Conservation (phyloP, 257 asterid species). For the Solanum clarkiae region DNA sequence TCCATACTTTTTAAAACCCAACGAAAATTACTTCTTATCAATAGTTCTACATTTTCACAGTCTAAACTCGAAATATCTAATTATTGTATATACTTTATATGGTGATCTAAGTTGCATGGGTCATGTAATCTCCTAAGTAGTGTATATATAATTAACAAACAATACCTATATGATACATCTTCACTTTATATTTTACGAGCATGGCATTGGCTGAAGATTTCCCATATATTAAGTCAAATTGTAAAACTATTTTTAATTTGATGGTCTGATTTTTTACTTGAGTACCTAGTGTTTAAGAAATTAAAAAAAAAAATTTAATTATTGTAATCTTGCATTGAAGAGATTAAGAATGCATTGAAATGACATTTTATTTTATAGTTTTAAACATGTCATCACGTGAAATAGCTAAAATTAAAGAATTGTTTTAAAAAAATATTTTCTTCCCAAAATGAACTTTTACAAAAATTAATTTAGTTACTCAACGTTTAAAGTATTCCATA, state of each 20-base stretch:
- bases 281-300: not conserved
- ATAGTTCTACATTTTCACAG: not conserved
- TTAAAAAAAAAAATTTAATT: too few species aligned
- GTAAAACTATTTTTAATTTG: not conserved
- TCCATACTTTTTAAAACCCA: too few species aligned
- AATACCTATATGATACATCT: not conserved
- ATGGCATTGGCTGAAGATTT: not conserved
- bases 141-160: not conserved
- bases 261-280: too few species aligned
- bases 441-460: too few species aligned
- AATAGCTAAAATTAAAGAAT: too few species aligned
- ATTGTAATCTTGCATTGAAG: too few species aligned
- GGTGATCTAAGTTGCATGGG: not conserved
- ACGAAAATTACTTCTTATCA: not conserved
- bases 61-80: not conserved
- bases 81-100: not conserved
- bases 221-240: not conserved
- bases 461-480: too few species aligned
- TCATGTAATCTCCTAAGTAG: not conserved
- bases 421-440: too few species aligned
- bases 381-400: too few species aligned
- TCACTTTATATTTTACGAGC: not conserved
- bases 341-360: too few species aligned
- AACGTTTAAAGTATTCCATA: not conserved
- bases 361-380: too few species aligned